These are phyloP conservation scores for Geranium incanum DNA, from an alignment of 441 rosid species.

Conservation along the genomic window DNA sequence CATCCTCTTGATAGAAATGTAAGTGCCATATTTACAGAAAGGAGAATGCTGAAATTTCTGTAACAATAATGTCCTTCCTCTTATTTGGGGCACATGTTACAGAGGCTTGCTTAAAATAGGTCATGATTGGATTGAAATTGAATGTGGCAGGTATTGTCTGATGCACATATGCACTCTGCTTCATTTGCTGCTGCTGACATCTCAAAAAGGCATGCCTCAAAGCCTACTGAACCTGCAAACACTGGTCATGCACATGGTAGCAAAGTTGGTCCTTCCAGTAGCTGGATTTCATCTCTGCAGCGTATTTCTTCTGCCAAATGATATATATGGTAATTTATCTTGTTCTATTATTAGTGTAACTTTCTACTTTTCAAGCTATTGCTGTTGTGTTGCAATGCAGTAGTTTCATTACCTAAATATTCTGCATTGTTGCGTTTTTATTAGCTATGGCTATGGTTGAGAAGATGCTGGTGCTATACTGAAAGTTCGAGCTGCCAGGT, in stretches of 20 bases:
- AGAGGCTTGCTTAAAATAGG: background rate
- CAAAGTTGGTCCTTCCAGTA: conserved; percentile 47
- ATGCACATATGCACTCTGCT: conserved; percentile 50
- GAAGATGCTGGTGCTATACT: conserved; percentile 27
- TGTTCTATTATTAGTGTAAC: conserved; percentile 21
- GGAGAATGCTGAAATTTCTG: background rate
- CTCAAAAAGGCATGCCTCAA: conserved; percentile 46
- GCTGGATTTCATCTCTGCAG: conserved; percentile 72
- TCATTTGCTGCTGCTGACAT: conserved; percentile 55
- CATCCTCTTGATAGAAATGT: conserved; percentile 59
- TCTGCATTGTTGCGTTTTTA: conserved; percentile 24
- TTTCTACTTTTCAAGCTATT: conserved; percentile 12
- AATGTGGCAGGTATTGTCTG: conserved; percentile 33
- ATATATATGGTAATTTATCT: conserved; percentile 35
- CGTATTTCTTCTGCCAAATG: conserved; percentile 63
- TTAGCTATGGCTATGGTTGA: conserved; percentile 28
- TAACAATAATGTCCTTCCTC: background rate
- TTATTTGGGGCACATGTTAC: background rate
- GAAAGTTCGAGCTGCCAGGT: background rate
- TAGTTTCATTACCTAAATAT: conserved; percentile 21
- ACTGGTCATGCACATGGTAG: conserved; percentile 39
- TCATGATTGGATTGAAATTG: conserved; percentile 14
- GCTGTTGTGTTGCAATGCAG: conserved; percentile 17
- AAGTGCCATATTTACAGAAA: conserved; percentile 27
- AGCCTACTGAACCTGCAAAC: conserved; percentile 41